Percentiles rank a stretch among this genome's conserved stretches.
Evolutionary conservation across 106 monocot genomes (phyloP).

Genomic region (Dendrobium chrysotoxum): DNA sequence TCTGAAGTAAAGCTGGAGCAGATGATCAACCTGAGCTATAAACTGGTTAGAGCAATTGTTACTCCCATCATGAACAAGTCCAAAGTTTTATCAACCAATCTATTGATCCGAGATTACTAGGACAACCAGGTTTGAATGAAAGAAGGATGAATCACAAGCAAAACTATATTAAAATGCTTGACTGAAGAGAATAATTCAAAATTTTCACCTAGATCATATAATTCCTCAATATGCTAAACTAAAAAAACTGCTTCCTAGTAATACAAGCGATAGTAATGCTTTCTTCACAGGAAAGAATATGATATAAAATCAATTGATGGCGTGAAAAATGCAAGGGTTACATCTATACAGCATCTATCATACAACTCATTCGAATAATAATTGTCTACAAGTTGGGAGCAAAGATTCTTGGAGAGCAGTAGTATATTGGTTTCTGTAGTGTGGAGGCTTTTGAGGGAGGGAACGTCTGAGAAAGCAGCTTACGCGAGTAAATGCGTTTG

Average conservation of each 20-base stretch:
- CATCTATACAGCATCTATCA: conserved; percentile 1
- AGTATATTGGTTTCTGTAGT: neutral
- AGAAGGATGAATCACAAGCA: no score
- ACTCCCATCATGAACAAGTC: no score
- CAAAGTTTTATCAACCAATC: no score
- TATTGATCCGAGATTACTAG: no score
- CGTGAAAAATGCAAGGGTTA: neutral
- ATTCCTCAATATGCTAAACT: neutral
- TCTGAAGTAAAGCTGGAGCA: no score
- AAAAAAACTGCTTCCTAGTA: conserved; percentile 1
- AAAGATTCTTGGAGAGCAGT: neutral
- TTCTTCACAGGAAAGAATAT: conserved; percentile 5
- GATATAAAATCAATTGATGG: neutral
- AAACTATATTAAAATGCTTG: neutral
- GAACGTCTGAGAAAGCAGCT: neutral
- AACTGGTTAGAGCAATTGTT: no score
- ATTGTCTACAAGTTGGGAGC: neutral
- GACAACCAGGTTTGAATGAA: no score
- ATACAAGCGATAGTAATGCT: neutral
- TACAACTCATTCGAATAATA: neutral
- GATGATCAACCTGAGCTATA: no score
- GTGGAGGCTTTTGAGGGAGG: neutral
- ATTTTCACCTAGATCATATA: neutral
- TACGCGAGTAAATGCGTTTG: neutral
- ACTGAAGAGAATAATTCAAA: neutral